Conservation (phyloP, 2,329 filamentous ascomycete genomes). For the Epichloe typhina region DNA sequence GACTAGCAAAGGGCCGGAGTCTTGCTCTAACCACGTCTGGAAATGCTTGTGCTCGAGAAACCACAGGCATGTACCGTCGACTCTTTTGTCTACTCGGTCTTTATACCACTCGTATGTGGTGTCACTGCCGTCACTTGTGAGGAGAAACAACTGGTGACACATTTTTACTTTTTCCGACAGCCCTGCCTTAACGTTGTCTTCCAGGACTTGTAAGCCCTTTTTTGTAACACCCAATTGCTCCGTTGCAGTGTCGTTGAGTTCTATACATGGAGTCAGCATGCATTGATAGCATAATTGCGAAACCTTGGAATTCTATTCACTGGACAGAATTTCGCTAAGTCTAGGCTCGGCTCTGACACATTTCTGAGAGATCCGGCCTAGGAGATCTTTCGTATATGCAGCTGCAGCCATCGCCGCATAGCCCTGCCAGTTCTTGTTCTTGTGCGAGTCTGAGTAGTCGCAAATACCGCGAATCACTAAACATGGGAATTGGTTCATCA, state of each 20-base stretch:
- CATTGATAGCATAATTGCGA: too few species aligned
- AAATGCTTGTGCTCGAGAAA: constrained; percentile 18
- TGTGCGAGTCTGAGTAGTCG: constrained; percentile 23
- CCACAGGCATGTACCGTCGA: constrained; percentile 20
- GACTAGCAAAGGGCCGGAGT: constrained; percentile 18
- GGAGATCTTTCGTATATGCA: constrained; percentile 16
- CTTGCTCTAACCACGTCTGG: constrained; percentile 14
- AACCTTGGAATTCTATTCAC: too few species aligned
- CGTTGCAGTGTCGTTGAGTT: too few species aligned
- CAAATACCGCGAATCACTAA: constrained; percentile 22
- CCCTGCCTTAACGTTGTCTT: too few species aligned
- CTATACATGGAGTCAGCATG: too few species aligned
- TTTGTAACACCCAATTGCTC: too few species aligned
- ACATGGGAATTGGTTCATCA: constrained; percentile 18
- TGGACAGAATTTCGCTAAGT: too few species aligned
- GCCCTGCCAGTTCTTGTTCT: constrained; percentile 18
- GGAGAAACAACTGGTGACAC: not conserved
- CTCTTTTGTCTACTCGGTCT: not conserved
- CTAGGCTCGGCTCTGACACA: too few species aligned
- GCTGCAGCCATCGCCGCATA: constrained; percentile 19
- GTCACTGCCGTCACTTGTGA: not conserved
- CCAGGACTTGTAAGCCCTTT: rapidly evolving
- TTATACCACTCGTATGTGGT: constrained; percentile 20
- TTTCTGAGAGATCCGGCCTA: not conserved
- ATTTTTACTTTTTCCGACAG: too few species aligned